These are phyloP conservation scores for Gymnopilus junonius DNA, from an alignment of 768 basidiomycete species.

Conservation along the genomic window DNA sequence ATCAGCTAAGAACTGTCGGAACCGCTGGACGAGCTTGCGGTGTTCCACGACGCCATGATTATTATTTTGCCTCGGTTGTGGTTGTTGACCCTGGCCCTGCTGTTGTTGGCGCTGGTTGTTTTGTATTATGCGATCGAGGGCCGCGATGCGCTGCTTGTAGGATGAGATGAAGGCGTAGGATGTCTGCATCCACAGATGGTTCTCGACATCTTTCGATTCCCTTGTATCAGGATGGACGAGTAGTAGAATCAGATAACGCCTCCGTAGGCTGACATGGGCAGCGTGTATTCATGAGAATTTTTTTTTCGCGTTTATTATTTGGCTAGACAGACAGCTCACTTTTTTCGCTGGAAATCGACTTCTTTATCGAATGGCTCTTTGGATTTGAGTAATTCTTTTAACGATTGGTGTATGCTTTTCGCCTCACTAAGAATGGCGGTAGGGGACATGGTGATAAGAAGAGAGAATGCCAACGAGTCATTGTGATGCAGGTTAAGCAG, in stretches of 20 bases:
- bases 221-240: slow-evolving; percentile 69
- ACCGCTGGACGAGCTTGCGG: slow-evolving; percentile 85
- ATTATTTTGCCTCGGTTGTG: slow-evolving; percentile 33
- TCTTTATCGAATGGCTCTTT: slow-evolving; percentile 85
- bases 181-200: slow-evolving; percentile 91
- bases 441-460: slow-evolving; percentile 14
- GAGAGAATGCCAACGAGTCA: slow-evolving; percentile 3
- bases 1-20: slow-evolving; percentile 85
- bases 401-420: slow-evolving; percentile 69
- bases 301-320: slow-evolving; percentile 6
- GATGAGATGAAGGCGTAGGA: slow-evolving; percentile 83
- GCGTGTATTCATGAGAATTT: slow-evolving; percentile 18
- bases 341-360: slow-evolving; percentile 85
- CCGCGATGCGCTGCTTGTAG: slow-evolving; percentile 77
- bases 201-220: slow-evolving; percentile 81
- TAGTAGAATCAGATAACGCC: slow-evolving; percentile 70
- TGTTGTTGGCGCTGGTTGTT: slow-evolving; percentile 40
- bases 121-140: slow-evolving; percentile 63
- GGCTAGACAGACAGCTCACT: slow-evolving; percentile 53
- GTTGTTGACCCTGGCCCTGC: slow-evolving; percentile 35
- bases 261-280: slow-evolving; percentile 57
- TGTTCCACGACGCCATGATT: slow-evolving; percentile 73
- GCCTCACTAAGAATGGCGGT: slow-evolving; percentile 64
- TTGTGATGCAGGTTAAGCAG: slow-evolving; percentile 13
- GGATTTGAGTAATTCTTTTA: slow-evolving; percentile 77